Percentiles rank a stretch among this genome's conserved stretches.
Evolutionary conservation across 192 early-diverging fungal species (phyloP).

Genomic region (Umbelopsis sp.): DNA sequence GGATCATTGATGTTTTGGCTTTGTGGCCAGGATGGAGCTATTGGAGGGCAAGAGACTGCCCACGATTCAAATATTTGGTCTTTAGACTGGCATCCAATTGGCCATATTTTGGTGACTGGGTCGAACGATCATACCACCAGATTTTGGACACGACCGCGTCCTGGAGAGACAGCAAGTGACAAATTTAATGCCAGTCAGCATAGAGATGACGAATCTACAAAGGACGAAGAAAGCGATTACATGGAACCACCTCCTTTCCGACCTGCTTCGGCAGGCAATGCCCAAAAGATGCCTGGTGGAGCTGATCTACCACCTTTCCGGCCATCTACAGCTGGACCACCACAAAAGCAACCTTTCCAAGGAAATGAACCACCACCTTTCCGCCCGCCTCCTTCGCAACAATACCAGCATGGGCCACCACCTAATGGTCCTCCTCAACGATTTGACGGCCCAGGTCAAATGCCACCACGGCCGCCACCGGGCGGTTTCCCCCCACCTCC

Average conservation of each 20-base stretch:
- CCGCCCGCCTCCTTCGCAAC: conserved; percentile 28
- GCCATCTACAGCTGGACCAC: conserved; percentile 19
- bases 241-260: conserved; percentile 38
- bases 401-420: background rate
- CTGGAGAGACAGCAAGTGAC: conserved; percentile 67
- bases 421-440: conserved; percentile 3
- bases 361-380: conserved; percentile 30
- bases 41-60: conserved; percentile 64
- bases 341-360: background rate
- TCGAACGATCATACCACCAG: conserved; percentile 96
- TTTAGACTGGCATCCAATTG: conserved; percentile 96
- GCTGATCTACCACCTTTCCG: conserved; percentile 43
- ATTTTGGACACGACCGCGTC: conserved; percentile 94
- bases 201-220: conserved; percentile 44
- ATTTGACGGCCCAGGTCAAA: conserved; percentile 11
- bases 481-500: conserved; percentile 13
- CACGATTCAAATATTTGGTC: conserved; percentile 94
- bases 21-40: conserved; percentile 38
- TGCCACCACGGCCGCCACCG: conserved; percentile 4
- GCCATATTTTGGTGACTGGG: conserved; percentile 91
- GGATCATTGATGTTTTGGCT: conserved; percentile 87
- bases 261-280: conserved; percentile 20
- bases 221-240: conserved; percentile 47
- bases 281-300: background rate
- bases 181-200: conserved; percentile 59